A percentile compares a stretch with the other conserved stretches of the same genome.
These are phyloP conservation scores for Tetracentron sinense DNA, from an alignment of 164 flowering plant genomes.

Conservation along the genomic window DNA sequence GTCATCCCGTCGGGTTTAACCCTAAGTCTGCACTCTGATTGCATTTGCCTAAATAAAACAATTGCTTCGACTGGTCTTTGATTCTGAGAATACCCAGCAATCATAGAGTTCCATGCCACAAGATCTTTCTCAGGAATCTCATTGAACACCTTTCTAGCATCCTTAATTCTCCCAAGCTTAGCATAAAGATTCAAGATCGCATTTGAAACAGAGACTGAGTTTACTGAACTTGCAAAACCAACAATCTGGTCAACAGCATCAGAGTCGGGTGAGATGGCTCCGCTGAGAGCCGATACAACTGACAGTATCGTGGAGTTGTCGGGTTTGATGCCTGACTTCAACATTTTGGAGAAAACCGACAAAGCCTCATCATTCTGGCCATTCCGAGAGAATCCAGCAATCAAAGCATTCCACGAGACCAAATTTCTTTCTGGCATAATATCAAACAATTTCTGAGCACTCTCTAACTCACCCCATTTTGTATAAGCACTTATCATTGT, in stretches of 20 bases:
- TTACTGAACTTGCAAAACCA: slow-evolving; percentile 1
- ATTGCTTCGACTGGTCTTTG: slow-evolving; percentile 19
- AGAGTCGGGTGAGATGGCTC: slow-evolving; percentile 5
- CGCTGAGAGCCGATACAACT: slow-evolving; percentile 15
- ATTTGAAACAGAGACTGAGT: slow-evolving; percentile 20
- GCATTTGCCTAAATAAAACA: slow-evolving; percentile 17
- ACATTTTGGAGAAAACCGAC: slow-evolving; percentile 10
- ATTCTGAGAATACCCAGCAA: slow-evolving; percentile 19
- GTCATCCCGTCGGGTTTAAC: slow-evolving; percentile 15
- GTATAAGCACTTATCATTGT: slow-evolving; percentile 22
- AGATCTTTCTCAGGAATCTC: slow-evolving; percentile 23
- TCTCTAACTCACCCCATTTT: slow-evolving; percentile 15
- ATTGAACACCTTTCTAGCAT: slow-evolving; percentile 15
- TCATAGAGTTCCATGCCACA: slow-evolving; percentile 25
- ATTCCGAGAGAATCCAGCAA: slow-evolving; percentile 14
- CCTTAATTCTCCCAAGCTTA: slow-evolving; percentile 22
- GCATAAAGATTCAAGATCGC: slow-evolving; percentile 20
- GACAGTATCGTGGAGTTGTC: slow-evolving; percentile 16
- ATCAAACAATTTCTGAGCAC: slow-evolving; percentile 12
- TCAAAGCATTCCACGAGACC: slow-evolving; percentile 25
- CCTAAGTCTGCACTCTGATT: slow-evolving; percentile 6
- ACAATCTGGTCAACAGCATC: slow-evolving; percentile 10
- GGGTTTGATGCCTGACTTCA: slow-evolving; percentile 10
- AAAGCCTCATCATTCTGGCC: slow-evolving; percentile 14
- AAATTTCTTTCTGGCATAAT: slow-evolving; percentile 20